These are phyloP conservation scores for Babesia sp. DNA, from an alignment of 169 alveolate species.

Conservation along the genomic window DNA sequence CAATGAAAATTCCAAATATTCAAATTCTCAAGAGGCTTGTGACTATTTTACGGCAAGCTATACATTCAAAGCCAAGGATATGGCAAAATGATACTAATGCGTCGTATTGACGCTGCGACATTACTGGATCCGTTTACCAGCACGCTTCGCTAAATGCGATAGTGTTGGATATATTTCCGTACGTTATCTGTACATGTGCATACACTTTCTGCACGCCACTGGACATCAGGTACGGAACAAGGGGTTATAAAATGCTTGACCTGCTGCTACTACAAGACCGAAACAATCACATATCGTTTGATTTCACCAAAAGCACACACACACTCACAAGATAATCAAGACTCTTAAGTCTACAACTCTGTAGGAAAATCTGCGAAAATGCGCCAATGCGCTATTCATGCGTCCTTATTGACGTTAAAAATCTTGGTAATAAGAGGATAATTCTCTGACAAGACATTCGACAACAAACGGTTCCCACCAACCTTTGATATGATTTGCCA, in stretches of 20 bases:
- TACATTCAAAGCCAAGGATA: neutral
- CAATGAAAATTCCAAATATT: too few relatives aligned
- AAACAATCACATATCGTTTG: too few relatives aligned
- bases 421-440: constrained; percentile 55
- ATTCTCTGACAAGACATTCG: constrained; percentile 15
- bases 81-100: neutral
- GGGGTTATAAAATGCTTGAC: too few relatives aligned
- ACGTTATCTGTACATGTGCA: neutral
- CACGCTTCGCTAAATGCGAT: neutral
- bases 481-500: constrained; percentile 66
- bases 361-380: neutral
- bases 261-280: too few relatives aligned
- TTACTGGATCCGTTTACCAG: neutral
- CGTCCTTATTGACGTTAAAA: constrained; percentile 46
- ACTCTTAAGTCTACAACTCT: neutral
- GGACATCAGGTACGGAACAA: too few relatives aligned
- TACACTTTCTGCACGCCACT: neutral
- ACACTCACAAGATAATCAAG: neutral
- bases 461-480: neutral
- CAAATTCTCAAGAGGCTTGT: too few relatives aligned
- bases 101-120: neutral
- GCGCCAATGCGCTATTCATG: neutral
- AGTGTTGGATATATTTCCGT: neutral
- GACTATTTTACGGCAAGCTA: too few relatives aligned
- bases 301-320: neutral